Evolutionary conservation across 306 rosid genomes (phyloP).

Genomic region (Cucumis hystrix): DNA sequence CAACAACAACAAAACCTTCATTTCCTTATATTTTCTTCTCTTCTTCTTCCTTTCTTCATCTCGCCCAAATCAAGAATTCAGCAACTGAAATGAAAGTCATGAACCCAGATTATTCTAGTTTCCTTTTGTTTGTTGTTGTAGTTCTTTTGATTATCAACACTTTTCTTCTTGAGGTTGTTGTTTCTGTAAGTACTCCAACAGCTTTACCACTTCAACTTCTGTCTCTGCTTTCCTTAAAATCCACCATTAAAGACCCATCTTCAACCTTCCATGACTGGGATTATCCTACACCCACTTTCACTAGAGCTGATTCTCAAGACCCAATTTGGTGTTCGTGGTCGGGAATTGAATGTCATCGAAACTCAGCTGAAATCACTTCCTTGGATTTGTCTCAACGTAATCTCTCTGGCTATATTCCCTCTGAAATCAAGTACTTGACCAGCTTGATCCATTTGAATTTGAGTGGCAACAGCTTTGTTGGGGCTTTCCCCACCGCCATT

Average conservation of each 20-base stretch:
- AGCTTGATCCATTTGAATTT: conserved; percentile 50
- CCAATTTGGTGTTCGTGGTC: conserved; percentile 86
- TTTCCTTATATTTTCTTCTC: conserved; percentile 65
- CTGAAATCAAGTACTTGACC: conserved; percentile 39
- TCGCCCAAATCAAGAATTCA: conserved; percentile 23
- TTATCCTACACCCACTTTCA: conserved; percentile 16
- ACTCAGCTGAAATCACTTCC: conserved; percentile 33
- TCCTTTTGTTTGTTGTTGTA: conserved; percentile 17
- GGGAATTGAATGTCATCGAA: conserved; percentile 61
- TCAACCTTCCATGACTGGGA: conserved; percentile 67
- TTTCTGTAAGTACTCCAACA: conserved; percentile 23
- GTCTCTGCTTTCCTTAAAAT: conserved; percentile 54
- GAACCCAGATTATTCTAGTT: conserved; percentile 33
- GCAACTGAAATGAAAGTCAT: conserved; percentile 24
- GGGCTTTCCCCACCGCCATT: conserved; percentile 44
- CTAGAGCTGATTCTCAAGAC: conserved; percentile 23
- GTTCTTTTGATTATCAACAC: conserved; percentile 17
- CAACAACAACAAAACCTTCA: conserved; percentile 24
- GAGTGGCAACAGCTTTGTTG: conserved; percentile 54
- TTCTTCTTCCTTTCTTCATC: conserved; percentile 16
- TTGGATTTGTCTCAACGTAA: conserved; percentile 70
- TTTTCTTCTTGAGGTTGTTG: conserved; percentile 25
- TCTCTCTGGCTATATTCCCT: conserved; percentile 64
- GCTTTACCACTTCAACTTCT: conserved; percentile 39
- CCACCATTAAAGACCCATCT: conserved; percentile 54